These are phyloP conservation scores for Auriscalpium vulgare DNA, from an alignment of 768 basidiomycete genomes.

Conservation along the genomic window DNA sequence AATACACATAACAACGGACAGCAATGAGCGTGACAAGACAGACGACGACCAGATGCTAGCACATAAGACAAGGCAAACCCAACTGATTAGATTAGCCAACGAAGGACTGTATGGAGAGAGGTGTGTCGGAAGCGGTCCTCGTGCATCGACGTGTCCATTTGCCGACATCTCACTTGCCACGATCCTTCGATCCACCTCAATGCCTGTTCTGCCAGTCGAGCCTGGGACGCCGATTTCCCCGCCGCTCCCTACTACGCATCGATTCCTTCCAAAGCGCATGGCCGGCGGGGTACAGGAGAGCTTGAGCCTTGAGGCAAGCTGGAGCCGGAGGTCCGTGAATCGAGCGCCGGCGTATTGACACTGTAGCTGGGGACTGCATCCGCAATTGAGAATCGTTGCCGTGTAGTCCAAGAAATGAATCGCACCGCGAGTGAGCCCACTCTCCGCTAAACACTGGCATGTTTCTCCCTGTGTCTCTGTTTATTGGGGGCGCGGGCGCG, in stretches of 20 bases:
- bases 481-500: no score
- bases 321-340: no score
- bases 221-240: constrained; percentile 64
- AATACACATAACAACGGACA: background rate
- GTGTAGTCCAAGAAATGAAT: no score
- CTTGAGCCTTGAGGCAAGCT: no score
- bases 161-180: constrained; percentile 29
- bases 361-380: no score
- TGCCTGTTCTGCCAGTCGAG: constrained; percentile 60
- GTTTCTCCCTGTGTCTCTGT: no score
- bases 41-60: background rate
- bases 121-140: constrained; percentile 9
- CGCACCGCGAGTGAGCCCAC: no score
- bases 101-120: background rate
- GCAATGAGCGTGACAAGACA: background rate
- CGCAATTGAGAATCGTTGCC: no score
- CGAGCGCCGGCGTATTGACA: no score
- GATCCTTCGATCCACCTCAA: constrained; percentile 46
- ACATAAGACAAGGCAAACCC: background rate
- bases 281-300: no score
- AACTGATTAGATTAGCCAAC: background rate
- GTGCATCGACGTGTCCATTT: constrained; percentile 39
- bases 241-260: constrained; percentile 38
- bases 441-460: no score
- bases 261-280: no score